A percentile compares a stretch with the other conserved stretches of the same genome.
phyloP scores from a whole-genome alignment of 1,284 basidiomycete species.

The Golubevia sp. region DNA sequence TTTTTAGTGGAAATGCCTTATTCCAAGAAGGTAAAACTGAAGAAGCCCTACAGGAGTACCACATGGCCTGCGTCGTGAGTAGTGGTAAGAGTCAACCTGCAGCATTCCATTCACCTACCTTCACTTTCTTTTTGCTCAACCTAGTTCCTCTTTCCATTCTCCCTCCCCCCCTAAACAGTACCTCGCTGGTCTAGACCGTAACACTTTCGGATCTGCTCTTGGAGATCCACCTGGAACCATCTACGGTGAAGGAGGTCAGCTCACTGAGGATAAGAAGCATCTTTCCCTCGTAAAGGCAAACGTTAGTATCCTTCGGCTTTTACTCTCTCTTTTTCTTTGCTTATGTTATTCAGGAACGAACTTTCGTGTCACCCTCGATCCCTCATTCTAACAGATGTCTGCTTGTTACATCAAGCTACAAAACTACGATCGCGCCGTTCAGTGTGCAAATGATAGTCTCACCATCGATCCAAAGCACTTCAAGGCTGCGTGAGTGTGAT shows the following conservation, averaged over 20 bases:
- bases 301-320: conserved; percentile 5
- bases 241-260: neutral
- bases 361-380: neutral
- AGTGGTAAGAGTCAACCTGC: neutral
- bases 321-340: neutral
- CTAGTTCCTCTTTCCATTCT: neutral
- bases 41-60: no score
- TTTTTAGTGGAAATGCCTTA: no score
- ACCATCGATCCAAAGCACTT: conserved; percentile 8
- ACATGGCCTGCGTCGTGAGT: no score
- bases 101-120: conserved; percentile 10
- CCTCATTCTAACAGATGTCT: conserved; percentile 13
- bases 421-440: conserved; percentile 12
- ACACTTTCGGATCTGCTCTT: neutral
- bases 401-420: conserved; percentile 15
- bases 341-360: no score
- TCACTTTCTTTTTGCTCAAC: neutral
- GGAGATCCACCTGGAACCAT: neutral
- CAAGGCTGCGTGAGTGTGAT: conserved; percentile 15
- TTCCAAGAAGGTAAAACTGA: no score
- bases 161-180: conserved; percentile 6
- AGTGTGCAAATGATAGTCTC: conserved; percentile 10
- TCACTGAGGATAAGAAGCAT: conserved; percentile 7
- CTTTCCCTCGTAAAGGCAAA: conserved; percentile 16
- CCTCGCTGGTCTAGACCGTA: conserved; percentile 13